Base-by-base conservation (phyloP, 805 yeast genomes). In the Yamadazyma tumulicola region DNA sequence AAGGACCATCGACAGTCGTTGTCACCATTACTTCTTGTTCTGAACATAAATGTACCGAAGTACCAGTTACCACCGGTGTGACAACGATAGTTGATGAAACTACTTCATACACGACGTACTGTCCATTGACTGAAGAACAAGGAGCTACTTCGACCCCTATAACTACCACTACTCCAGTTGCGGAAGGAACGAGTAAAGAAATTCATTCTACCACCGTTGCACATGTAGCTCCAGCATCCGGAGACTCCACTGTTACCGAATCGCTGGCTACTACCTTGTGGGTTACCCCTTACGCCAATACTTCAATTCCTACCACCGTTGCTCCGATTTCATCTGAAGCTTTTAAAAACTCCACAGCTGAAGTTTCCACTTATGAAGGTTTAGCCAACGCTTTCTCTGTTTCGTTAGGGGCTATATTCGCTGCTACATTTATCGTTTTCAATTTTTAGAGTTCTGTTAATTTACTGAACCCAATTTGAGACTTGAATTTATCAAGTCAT, bases 21-120 rank as follows among this genome's bases (percentile, higher is more conserved):
- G 32, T 61, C 11, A 59, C 65, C 12, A 45, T 57, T 32, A 59
- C 69, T 18, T 57, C 66, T 13, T 64, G 69, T 39, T 38, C 51
- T 4, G 53, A 54, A 32, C 27, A 60, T 44, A 53, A 43, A 37
- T 63, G 69, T 44, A 18, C 47, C 6, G 34, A 34, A 13, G 48
- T 39, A 26, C 47, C 64, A 13, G 51, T 52, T 31, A 63, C 69
- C 34, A 53, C 64, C 32, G 69, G 69, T 33, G 33, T 53, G 6
- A 49, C 58, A 13, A 36, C 48, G 17, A 43, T 52, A 13, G 43
- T 49, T 21, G 38, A 37, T 21, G 49, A 48, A 16, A 15, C 29
- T 15, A 48, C 55, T 25, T 31, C 35, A 14, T 52, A 50, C 42
- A 51, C 55, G 24, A 52, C 56, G 18, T 46, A 29, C 35, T 44